These are phyloP conservation scores for Malus sieversii DNA, from an alignment of 306 rosid species.

Conservation along the genomic window DNA sequence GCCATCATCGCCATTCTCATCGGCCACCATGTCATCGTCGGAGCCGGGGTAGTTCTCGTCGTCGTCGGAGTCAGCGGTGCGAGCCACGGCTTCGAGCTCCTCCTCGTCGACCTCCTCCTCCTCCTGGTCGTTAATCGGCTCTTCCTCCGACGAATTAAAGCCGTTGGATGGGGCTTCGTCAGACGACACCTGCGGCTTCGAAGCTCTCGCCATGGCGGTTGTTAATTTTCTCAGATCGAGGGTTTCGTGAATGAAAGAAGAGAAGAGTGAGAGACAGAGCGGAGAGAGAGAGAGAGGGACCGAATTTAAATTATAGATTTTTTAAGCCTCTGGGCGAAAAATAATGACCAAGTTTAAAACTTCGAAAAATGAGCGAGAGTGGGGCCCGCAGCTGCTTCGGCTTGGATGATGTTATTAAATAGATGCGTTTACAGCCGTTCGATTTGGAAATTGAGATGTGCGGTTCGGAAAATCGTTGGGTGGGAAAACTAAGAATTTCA, in stretches of 20 bases:
- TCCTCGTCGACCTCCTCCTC: slow-evolving; percentile 69
- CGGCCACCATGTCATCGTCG: slow-evolving; percentile 30
- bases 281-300: slow-evolving; percentile 7
- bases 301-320: slow-evolving; percentile 3
- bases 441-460: slow-evolving; percentile 28
- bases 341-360: not conserved
- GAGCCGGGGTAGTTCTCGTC: slow-evolving; percentile 30
- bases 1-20: slow-evolving; percentile 30
- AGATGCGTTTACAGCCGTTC: slow-evolving; percentile 19
- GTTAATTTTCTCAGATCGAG: slow-evolving; percentile 35
- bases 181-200: slow-evolving; percentile 55
- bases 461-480: slow-evolving; percentile 21
- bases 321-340: not conserved
- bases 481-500: slow-evolving; percentile 35
- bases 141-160: slow-evolving; percentile 50
- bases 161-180: slow-evolving; percentile 58
- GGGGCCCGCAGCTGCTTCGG: not conserved
- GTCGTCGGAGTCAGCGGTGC: slow-evolving; percentile 64
- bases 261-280: not conserved
- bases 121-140: slow-evolving; percentile 31
- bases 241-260: slow-evolving; percentile 28
- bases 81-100: slow-evolving; percentile 87
- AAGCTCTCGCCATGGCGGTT: slow-evolving; percentile 49
- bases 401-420: not conserved
- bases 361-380: not conserved